phyloP scores from a whole-genome alignment of 2,329 filamentous ascomycete species.

The Botrytis cinerea region DNA sequence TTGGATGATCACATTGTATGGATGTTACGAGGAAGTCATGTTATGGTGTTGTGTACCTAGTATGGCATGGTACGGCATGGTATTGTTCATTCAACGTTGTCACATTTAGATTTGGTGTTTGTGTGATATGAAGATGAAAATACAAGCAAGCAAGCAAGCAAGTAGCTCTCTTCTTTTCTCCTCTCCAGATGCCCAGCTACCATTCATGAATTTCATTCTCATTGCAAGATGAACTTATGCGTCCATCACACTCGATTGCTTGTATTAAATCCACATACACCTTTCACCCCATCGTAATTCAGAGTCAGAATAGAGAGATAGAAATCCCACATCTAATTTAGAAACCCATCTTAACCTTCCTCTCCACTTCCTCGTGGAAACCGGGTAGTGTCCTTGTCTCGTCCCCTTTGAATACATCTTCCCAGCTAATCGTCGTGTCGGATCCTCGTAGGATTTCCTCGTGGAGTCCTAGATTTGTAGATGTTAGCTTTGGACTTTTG shows the following conservation, averaged over 20 bases:
- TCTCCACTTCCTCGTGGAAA: conserved; percentile 93
- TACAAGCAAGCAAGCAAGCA: conserved; percentile 2
- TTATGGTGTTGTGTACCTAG: background rate
- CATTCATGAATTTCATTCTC: background rate
- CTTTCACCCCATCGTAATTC: too few species aligned
- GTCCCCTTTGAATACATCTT: conserved; percentile 86
- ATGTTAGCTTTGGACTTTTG: background rate
- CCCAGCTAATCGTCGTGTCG: conserved; percentile 81
- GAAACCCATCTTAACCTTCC: conserved; percentile 73
- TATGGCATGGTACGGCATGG: background rate
- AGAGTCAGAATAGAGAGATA: conserved; percentile 24
- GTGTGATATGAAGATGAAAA: background rate
- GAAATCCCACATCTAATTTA: conserved; percentile 25
- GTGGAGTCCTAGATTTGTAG: conserved; percentile 59
- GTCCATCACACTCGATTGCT: background rate
- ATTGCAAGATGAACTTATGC: background rate
- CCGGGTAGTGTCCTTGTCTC: conserved; percentile 69
- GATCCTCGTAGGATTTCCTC: conserved; percentile 84
- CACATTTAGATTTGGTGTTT: background rate
- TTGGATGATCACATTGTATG: background rate
- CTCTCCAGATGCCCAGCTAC: background rate
- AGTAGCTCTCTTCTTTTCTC: background rate
- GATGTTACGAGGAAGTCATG: background rate
- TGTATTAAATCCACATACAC: background rate
- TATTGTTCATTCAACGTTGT: background rate